phyloP scores from a whole-genome alignment of 306 rosid genomes.

The Medicago ruthenica region DNA sequence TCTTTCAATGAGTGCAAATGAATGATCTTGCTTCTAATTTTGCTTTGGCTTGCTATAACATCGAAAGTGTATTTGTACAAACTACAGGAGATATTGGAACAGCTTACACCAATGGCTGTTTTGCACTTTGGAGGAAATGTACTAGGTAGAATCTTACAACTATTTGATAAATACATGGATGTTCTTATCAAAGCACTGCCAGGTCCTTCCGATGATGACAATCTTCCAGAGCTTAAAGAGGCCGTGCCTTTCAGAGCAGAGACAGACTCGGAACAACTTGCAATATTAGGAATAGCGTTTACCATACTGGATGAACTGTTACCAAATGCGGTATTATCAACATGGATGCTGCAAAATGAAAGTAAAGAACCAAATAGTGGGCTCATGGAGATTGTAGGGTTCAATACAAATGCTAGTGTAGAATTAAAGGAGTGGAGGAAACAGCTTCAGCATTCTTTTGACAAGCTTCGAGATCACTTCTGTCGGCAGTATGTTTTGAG shows the following conservation, averaged over 20 bases:
- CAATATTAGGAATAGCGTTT: constrained; percentile 85
- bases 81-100: constrained; percentile 90
- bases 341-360: constrained; percentile 71
- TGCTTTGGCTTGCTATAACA: constrained; percentile 30
- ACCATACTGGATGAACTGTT: constrained; percentile 85
- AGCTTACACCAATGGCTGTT: constrained; percentile 69
- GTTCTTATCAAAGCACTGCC: constrained; percentile 82
- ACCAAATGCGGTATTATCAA: constrained; percentile 74
- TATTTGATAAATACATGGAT: constrained; percentile 91
- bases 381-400: constrained; percentile 52
- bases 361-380: constrained; percentile 60
- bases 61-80: constrained; percentile 34
- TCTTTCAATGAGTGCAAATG: constrained; percentile 15
- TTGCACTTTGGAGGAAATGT: constrained; percentile 88
- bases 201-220: constrained; percentile 92
- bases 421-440: constrained; percentile 97
- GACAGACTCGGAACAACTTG: constrained; percentile 94
- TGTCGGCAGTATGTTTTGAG: constrained; percentile 84
- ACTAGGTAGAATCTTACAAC: constrained; percentile 67
- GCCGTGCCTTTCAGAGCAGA: constrained; percentile 77
- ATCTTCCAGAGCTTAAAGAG: constrained; percentile 80
- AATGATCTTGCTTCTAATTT: constrained; percentile 34
- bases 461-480: constrained; percentile 94
- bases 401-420: constrained; percentile 56
- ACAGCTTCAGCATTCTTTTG: constrained; percentile 90